Evolutionary conservation across 345 rosid species (phyloP).

Genomic region (Erysimum cheiranthoides): DNA sequence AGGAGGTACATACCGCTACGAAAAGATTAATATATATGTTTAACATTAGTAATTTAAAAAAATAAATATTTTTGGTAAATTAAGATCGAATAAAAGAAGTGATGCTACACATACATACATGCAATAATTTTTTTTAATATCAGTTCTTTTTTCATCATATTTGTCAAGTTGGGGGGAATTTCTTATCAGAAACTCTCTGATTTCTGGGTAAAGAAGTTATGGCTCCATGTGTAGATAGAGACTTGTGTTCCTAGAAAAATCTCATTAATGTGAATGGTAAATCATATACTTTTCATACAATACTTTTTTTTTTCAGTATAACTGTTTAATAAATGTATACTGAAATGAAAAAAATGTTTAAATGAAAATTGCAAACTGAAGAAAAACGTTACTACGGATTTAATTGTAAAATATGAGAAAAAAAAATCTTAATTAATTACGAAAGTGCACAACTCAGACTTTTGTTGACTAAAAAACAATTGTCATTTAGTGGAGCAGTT

Average conservation of each 20-base stretch:
- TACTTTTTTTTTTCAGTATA: too few relatives aligned
- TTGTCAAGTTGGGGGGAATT: constrained; percentile 40
- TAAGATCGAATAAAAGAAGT: too few relatives aligned
- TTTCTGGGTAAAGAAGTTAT: constrained; percentile 28
- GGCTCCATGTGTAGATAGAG: constrained; percentile 30
- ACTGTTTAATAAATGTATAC: too few relatives aligned
- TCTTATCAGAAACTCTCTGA: constrained; percentile 28
- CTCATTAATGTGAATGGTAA: constrained; percentile 16
- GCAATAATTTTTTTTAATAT: too few relatives aligned
- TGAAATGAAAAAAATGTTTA: too few relatives aligned
- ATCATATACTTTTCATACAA: not conserved
- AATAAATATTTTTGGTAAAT: too few relatives aligned
- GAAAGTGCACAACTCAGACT: too few relatives aligned
- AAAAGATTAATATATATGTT: too few relatives aligned
- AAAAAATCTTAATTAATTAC: too few relatives aligned
- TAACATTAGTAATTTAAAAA: too few relatives aligned
- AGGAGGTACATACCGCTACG: too few relatives aligned
- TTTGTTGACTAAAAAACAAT: not conserved
- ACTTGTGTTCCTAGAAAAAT: constrained; percentile 21
- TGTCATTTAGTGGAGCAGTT: constrained; percentile 39
- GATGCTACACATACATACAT: too few relatives aligned
- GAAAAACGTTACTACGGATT: not conserved
- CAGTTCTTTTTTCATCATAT: constrained; percentile 17
- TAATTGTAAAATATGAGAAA: not conserved
- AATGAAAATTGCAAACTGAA: not conserved